Evolutionary conservation across 1,284 basidiomycete genomes (phyloP), one percentile per base, ranked within the genome.

Genomic region (Rhodotorula glutinis): DNA sequence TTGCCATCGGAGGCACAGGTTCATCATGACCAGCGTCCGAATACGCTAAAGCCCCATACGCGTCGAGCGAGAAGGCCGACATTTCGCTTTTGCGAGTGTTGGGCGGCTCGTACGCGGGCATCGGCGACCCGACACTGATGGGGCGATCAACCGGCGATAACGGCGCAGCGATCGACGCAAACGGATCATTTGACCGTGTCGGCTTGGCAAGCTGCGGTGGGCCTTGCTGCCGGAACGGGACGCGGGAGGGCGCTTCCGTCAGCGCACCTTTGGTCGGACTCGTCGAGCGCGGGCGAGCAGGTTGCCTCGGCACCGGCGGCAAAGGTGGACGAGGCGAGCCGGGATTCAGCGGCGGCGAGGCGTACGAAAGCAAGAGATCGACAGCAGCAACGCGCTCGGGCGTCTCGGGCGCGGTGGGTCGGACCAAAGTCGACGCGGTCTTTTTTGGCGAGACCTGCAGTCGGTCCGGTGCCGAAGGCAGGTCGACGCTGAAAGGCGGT

Each of bases 381-480:
- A 29, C 43, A 43, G 57, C 11, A 43, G 47, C 23, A 27, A 41
- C 29, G 38, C 61, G 44, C 49, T 43, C 58, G 38, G 58, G 58
- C 58, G 58, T 52, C 1, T 58, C 54, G 38, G 66, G 41, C 30
- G 55, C 57, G 2, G 63, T 17, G 1, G 59, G 30, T 3, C 71
- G 67, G 3, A 67, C 27, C 19, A 70, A 51, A 1, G 57, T 43
- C n/a, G 65, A 56, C 17, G 53, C 53, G 5, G 60, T 40, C 59
- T 72, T 72, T 43, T 63, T 72, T 5, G 71, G 71, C 47, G 71
- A 72, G 38, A 61, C 54, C n/a, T 72, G 71, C 2, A 69, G 55
- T 9, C 55, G 67, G 3, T 59, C 51, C 21, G 68, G 71, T 4
- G 67, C 62, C 13, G 63, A 21, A 23, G 71, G 71, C 8, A 72